phyloP scores from a whole-genome alignment of 2,329 filamentous ascomycete genomes.

The Epichloe hybrida region DNA sequence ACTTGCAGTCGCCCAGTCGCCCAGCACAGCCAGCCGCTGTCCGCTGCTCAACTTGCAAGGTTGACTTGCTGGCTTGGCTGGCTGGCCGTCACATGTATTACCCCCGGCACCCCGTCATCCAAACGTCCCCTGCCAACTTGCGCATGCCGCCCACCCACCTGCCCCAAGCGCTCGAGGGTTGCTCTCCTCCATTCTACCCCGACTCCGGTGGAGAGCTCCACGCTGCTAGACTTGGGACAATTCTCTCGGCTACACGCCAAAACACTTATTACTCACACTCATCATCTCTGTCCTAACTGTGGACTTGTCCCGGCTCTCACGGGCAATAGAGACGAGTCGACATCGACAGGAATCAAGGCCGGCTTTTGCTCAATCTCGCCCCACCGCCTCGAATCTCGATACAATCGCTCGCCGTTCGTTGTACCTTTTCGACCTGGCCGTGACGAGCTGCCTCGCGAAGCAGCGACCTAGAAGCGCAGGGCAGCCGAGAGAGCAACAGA shows the following conservation, averaged over 20 bases:
- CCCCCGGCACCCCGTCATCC: not conserved
- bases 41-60: too few species aligned
- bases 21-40: too few species aligned
- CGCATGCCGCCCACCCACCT: not conserved
- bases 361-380: not conserved
- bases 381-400: not conserved
- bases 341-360: not conserved
- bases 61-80: too few species aligned
- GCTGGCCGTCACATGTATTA: too few species aligned
- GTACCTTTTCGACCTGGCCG: not conserved
- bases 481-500: not conserved
- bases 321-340: not conserved
- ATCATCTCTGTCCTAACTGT: not conserved
- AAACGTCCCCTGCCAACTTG: too few species aligned
- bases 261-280: not conserved
- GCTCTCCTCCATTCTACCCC: not conserved
- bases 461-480: not conserved
- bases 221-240: not conserved
- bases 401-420: not conserved
- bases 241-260: not conserved
- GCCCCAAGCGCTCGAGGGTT: not conserved
- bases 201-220: not conserved
- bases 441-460: not conserved
- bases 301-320: not conserved
- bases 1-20: too few species aligned